phyloP scores from a whole-genome alignment of 805 yeast genomes.

The Zygotorulaspora florentina region DNA sequence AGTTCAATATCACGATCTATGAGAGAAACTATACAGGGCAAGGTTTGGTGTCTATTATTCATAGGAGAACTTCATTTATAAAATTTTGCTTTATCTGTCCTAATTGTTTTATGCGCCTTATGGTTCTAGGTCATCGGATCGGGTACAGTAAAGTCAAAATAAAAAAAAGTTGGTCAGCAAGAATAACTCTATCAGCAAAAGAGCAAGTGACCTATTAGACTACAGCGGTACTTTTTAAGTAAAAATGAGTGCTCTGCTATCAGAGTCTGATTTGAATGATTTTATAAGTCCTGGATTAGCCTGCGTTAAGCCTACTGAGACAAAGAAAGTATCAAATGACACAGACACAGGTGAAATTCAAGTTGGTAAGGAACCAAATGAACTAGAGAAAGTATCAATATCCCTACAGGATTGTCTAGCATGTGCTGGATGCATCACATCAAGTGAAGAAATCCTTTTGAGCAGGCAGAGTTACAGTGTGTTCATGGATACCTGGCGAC shows the following conservation, averaged over 20 bases:
- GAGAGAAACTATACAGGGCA: too few relatives aligned
- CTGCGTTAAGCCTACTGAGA: slow-evolving; percentile 78
- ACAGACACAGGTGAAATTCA: slow-evolving; percentile 45
- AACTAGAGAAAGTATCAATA: slow-evolving; percentile 76
- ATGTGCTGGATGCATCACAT: slow-evolving; percentile 94
- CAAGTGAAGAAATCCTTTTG: slow-evolving; percentile 91
- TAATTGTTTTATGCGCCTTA: too few relatives aligned
- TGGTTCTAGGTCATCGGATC: too few relatives aligned
- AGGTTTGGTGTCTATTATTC: too few relatives aligned
- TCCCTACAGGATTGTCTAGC: slow-evolving; percentile 91
- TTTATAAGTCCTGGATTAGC: slow-evolving; percentile 93
- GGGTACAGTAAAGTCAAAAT: too few relatives aligned
- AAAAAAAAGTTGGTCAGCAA: too few relatives aligned
- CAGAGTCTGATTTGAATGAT: slow-evolving; percentile 89
- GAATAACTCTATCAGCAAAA: too few relatives aligned
- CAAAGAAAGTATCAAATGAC: slow-evolving; percentile 17
- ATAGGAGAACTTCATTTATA: too few relatives aligned
- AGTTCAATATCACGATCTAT: too few relatives aligned
- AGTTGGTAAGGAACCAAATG: slow-evolving; percentile 56
- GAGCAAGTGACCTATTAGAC: too few relatives aligned
- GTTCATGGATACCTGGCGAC: slow-evolving; percentile 55
- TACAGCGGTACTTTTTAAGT: neutral
- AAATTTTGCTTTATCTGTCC: too few relatives aligned
- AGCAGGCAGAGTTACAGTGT: slow-evolving; percentile 88
- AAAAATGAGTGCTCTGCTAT: slow-evolving; percentile 77